Percentiles rank a stretch among this genome's conserved stretches.
Conservation (phyloP, 2,329 filamentous ascomycete genomes). For the Hirsutella minnesotensis region DNA sequence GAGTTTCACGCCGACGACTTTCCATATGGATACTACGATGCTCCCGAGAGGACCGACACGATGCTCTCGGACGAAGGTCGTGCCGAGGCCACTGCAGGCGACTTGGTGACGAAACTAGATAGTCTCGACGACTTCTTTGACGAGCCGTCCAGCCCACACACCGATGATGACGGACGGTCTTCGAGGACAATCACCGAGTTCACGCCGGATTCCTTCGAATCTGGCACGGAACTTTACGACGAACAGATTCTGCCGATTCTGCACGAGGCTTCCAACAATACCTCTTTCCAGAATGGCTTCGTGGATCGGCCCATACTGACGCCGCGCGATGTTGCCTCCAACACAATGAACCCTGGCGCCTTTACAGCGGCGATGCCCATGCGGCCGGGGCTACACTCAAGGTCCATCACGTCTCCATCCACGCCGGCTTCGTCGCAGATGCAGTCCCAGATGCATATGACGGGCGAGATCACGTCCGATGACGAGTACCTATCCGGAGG, state of each 20-base stretch:
- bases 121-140: conserved; percentile 77
- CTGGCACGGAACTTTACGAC: conserved; percentile 76
- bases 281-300: conserved; percentile 82
- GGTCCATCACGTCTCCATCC: conserved; percentile 76
- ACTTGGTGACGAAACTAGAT: conserved; percentile 70
- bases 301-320: conserved; percentile 55
- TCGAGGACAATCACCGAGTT: conserved; percentile 55
- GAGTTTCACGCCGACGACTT: conserved; percentile 90
- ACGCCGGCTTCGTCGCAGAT: conserved; percentile 42
- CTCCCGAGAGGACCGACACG: conserved; percentile 65
- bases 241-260: conserved; percentile 86
- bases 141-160: conserved; percentile 49
- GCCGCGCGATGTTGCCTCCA: conserved; percentile 47
- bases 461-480: conserved; percentile 55
- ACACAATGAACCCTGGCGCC: conserved; percentile 51
- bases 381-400: conserved; percentile 62
- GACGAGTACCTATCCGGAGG: conserved; percentile 65
- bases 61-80: conserved; percentile 83
- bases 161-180: conserved; percentile 45
- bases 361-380: conserved; percentile 33
- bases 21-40: conserved; percentile 66
- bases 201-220: conserved; percentile 54
- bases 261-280: conserved; percentile 69
- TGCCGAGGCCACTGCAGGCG: conserved; percentile 56
- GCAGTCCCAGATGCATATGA: conserved; percentile 41